phyloP scores from a whole-genome alignment of 176 grass and related monocot genomes.

The Eleusine coracana region DNA sequence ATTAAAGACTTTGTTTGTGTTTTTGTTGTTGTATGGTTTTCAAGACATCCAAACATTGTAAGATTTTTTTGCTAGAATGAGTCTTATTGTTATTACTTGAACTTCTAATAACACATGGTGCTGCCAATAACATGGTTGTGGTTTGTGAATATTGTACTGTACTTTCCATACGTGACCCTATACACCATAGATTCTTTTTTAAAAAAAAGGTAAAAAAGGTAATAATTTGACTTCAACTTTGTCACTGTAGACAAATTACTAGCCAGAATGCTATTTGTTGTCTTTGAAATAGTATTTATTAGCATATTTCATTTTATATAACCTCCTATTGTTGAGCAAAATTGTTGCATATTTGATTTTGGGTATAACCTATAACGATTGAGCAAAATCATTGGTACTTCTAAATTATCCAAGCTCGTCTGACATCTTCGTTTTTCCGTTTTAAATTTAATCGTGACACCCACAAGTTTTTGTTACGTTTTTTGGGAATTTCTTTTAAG shows the following conservation, averaged over 20 bases:
- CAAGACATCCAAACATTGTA: slow-evolving; percentile 16
- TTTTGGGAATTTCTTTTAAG: slow-evolving; percentile 8
- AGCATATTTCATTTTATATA: neutral
- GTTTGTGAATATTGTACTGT: too few relatives aligned
- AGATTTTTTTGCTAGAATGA: slow-evolving; percentile 11
- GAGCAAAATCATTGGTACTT: neutral
- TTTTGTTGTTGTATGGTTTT: neutral
- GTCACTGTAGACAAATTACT: too few relatives aligned
- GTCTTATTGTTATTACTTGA: neutral
- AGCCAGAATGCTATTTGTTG: neutral
- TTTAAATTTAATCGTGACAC: slow-evolving; percentile 23
- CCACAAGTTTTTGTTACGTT: slow-evolving; percentile 9
- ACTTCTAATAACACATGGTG: too few relatives aligned
- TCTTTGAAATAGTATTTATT: slow-evolving; percentile 20
- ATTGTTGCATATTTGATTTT: neutral
- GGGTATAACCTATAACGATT: slow-evolving; percentile 3
- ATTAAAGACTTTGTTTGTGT: too few relatives aligned
- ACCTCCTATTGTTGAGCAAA: too few relatives aligned
- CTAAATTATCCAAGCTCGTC: slow-evolving; percentile 24
- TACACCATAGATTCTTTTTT: too few relatives aligned
- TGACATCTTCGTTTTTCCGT: neutral
- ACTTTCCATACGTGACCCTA: too few relatives aligned
- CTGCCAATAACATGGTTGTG: slow-evolving; percentile 7
- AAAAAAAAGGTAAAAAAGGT: too few relatives aligned
- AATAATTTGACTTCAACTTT: too few relatives aligned